Evolutionary conservation across 768 basidiomycete species (phyloP).

Genomic region (Lentinula guzmanii): DNA sequence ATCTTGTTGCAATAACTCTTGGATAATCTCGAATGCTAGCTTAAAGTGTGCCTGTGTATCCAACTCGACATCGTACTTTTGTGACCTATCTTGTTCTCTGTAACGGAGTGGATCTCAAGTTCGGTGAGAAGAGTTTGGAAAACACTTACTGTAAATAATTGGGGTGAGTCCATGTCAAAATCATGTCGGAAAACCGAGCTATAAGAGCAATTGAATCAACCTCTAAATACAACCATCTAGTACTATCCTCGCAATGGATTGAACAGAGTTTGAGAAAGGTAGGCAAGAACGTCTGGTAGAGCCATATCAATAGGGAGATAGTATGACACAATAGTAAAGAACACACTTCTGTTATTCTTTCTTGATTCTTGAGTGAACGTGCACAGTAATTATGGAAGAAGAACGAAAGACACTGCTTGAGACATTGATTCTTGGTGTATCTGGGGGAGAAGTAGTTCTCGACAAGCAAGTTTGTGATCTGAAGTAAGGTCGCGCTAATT

Average conservation of each 20-base stretch:
- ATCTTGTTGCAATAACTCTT: conserved; percentile 30
- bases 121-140: background rate
- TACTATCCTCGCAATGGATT: conserved; percentile 25
- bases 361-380: conserved; percentile 70
- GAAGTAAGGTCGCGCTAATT: too few species aligned
- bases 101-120: background rate
- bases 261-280: conserved; percentile 43
- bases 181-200: conserved; percentile 18
- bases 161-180: conserved; percentile 76
- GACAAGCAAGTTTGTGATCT: conserved; percentile 34
- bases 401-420: conserved; percentile 80
- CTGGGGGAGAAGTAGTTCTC: conserved; percentile 71
- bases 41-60: conserved; percentile 32
- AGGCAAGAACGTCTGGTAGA: conserved; percentile 21
- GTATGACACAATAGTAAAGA: background rate
- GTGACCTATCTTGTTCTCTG: background rate
- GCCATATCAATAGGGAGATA: background rate
- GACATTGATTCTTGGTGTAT: conserved; percentile 71
- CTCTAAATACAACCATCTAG: conserved; percentile 35
- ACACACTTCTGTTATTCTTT: conserved; percentile 63
- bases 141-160: conserved; percentile 20
- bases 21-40: conserved; percentile 46
- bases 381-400: conserved; percentile 87
- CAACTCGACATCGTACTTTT: conserved; percentile 23
- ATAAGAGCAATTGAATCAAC: conserved; percentile 44